Conservation (phyloP, 371 early-diverging fungal species). For the Haplosporangium sp. region DNA sequence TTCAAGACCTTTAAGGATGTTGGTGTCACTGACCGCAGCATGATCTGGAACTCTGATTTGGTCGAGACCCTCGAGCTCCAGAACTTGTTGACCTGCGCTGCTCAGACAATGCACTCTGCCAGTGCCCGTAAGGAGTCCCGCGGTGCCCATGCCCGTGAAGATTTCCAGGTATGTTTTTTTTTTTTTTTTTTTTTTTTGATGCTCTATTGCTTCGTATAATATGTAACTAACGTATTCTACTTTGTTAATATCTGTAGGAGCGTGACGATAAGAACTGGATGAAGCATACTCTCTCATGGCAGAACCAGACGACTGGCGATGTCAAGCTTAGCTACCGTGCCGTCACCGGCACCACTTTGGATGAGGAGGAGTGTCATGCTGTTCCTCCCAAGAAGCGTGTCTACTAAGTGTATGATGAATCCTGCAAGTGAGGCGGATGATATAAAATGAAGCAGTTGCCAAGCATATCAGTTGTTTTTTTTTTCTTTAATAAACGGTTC, state of each 20-base stretch:
- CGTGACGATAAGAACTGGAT: slow-evolving; percentile 97
- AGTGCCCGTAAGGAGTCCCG: slow-evolving; percentile 96
- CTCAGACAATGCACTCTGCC: slow-evolving; percentile 97
- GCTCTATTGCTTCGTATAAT: background rate
- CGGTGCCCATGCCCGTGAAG: slow-evolving; percentile 98
- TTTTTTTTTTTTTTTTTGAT: slow-evolving; percentile 4
- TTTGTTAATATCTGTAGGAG: slow-evolving; percentile 42
- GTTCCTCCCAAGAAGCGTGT: slow-evolving; percentile 96
- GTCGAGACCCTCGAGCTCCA: slow-evolving; percentile 96
- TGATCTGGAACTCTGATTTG: slow-evolving; percentile 99
- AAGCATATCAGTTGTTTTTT: background rate
- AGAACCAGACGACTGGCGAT: slow-evolving; percentile 84
- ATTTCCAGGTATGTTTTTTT: slow-evolving; percentile 66
- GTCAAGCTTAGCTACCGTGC: slow-evolving; percentile 87
- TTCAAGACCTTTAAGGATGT: slow-evolving; percentile 85
- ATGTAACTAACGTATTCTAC: background rate
- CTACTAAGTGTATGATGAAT: slow-evolving; percentile 70
- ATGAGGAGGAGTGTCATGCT: slow-evolving; percentile 91
- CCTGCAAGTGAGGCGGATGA: background rate
- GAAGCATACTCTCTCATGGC: slow-evolving; percentile 98
- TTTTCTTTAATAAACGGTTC: background rate
- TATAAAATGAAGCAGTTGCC: too few species aligned
- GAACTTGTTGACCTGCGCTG: slow-evolving; percentile 96
- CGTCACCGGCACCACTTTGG: slow-evolving; percentile 86
- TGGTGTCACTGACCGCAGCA: slow-evolving; percentile 89